Evolutionary conservation across 106 monocot species (phyloP), one percentile per base, ranked within the genome.

Genomic region (Dendrobium huoshanense): DNA sequence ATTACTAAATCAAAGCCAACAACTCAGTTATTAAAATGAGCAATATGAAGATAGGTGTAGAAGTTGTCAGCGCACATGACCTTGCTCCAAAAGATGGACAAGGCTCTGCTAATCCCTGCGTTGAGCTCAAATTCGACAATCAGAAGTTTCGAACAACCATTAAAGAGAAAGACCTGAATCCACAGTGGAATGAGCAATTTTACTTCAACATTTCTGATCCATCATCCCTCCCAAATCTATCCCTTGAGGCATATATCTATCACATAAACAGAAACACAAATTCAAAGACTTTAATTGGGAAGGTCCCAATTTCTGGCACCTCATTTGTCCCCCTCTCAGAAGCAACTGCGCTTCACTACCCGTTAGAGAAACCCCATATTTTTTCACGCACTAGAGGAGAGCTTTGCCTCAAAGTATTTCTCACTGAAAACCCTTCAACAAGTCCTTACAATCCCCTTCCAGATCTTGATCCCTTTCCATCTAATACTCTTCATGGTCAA

Each of bases 31-130:
- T 51, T 51, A 51, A 51, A 51, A 51, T 51, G 51, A 51, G 51
- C 51, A 51, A 51, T 51, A 10, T 51, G 10, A 87, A 77, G 82
- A 84, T 95, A 64, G 92, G 81, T 51, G 92, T 92, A 79, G 88
- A 92, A 79, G 90, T 95, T 31, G 83, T 87, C 61, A 88, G 81
- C 61, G 95, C 92, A 24, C 87, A 89, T 81, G 89, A 89, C 77
- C 92, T 95, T 10, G 86, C 91, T 89, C 90, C 95, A 2, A 95
- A 95, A 75, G 95, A 92, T 79, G 95, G 95, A 9, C 88, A 91
- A 47, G 95, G 92, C 4, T 90, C 95, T 11, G 90, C 95, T 41
- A 88, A 87, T 7, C 81, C 95, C n/a, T 95, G 77, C 78, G 95
- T 95, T 24, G 92, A 92, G 89, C 86, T 95, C 0, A 84, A 90